A percentile compares a stretch with the other conserved stretches of the same genome.
Evolutionary conservation across 1,284 basidiomycete genomes (phyloP).

Genomic region (Microbotryum saponariae): DNA sequence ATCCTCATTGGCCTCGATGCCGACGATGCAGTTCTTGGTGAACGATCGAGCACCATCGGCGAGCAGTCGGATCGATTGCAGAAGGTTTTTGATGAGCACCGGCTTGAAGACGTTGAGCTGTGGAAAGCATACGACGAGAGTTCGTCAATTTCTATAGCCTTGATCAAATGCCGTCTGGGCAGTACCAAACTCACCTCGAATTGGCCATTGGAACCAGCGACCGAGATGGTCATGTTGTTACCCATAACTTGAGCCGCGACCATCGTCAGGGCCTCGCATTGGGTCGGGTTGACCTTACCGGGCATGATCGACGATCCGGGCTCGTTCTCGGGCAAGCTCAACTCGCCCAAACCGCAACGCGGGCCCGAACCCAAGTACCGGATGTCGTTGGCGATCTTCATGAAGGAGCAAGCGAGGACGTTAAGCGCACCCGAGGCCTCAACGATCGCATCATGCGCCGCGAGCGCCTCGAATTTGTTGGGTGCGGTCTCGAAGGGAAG

Average conservation of each 20-base stretch:
- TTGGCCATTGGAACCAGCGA: constrained; percentile 91
- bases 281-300: constrained; percentile 98
- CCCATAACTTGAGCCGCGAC: constrained; percentile 98
- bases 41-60: constrained; percentile 89
- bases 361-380: constrained; percentile 96
- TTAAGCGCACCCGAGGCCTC: constrained; percentile 96
- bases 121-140: neutral
- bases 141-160: neutral
- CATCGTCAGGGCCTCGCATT: constrained; percentile 99
- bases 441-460: constrained; percentile 92
- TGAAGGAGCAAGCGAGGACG: constrained; percentile 84
- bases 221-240: constrained; percentile 86
- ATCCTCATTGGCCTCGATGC: constrained; percentile 92
- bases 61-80: constrained; percentile 88
- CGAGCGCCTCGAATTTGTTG: constrained; percentile 99
- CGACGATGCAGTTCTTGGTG: constrained; percentile 93
- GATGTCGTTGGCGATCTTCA: constrained; percentile 99
- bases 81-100: constrained; percentile 93
- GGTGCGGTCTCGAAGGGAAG: constrained; percentile 90
- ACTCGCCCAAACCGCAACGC: constrained; percentile 92
- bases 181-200: constrained; percentile 64
- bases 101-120: constrained; percentile 99
- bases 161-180: neutral
- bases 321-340: constrained; percentile 94
- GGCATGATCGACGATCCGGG: constrained; percentile 99